Evolutionary conservation across 371 early-diverging fungal species (phyloP), one percentile per base, ranked within the genome.

Genomic region (Capillidium rhysosporum): DNA sequence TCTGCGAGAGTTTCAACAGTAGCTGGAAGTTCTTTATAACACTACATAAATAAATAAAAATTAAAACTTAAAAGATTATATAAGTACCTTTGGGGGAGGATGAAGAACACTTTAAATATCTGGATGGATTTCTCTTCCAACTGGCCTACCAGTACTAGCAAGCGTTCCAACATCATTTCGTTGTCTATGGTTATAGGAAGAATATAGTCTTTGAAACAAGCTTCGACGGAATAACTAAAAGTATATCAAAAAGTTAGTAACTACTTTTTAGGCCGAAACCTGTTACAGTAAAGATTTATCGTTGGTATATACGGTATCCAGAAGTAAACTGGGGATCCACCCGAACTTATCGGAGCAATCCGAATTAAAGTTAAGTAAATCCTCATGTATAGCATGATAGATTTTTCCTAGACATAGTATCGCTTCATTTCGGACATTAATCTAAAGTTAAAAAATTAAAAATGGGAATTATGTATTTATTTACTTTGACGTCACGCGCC

Each of bases 401-500:
- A 53, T 23, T 9, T 40, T 16, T 18, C 40, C 12, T 25, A 53
- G 10, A 14, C 14, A 43, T n/a, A 48, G n/a, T 26, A 29, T 10
- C 9, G 21, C 44, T 47, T 29, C 24, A 23, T 10, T 8, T 16
- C 41, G 7, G 1, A 56, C 52, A 18, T 10, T 9, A 18, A 3
- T n/a, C 34, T 34, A 7, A 7, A 7, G 34, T 34, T 34, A 34
- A 7, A 7, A 34, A 34, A 12, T 34, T 7, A 4, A 7, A 34
- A 4, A 34, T 34, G 34, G 12, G 34, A 34, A 34, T 4, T 7
- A 34, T 7, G 34, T 34, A 34, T 38, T 49, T 1, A 21, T 12
- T 45, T 70, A 76, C 75, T 73, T 85, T 89, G 57, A 88, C 86
- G 65, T 97, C 97, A 48, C 79, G 82, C 63, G 86, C 81, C 5